These are phyloP conservation scores for Phycomyces blakesleeanus DNA, from an alignment of 192 early-diverging fungal genomes.

Conservation along the genomic window DNA sequence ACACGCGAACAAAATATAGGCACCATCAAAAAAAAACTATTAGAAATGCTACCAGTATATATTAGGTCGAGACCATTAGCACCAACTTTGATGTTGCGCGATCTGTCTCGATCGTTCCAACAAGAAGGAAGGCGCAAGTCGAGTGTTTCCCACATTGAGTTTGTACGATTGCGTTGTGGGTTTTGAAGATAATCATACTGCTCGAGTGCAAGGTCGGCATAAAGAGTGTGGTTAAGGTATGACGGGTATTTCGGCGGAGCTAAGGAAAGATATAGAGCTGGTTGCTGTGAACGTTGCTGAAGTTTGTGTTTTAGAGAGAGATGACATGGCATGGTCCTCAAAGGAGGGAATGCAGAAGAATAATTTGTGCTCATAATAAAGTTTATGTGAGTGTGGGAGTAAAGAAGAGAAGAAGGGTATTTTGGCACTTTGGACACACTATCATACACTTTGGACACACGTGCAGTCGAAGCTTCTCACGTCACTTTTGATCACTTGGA, in stretches of 20 bases:
- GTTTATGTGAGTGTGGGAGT: neutral
- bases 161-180: constrained; percentile 1
- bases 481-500: neutral
- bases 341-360: constrained; percentile 24
- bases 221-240: constrained; percentile 26
- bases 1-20: constrained; percentile 8
- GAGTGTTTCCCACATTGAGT: constrained; percentile 12
- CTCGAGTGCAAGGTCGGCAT: constrained; percentile 21
- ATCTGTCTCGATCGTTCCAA: constrained; percentile 63
- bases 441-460: too few relatives aligned
- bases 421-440: neutral
- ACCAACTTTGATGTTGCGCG: constrained; percentile 42
- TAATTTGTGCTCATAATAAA: constrained; percentile 5
- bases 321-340: constrained; percentile 11
- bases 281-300: neutral
- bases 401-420: neutral
- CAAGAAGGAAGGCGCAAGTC: constrained; percentile 47
- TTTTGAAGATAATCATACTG: constrained; percentile 18
- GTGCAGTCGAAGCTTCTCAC: too few relatives aligned
- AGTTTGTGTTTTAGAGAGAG: neutral
- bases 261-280: neutral
- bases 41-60: constrained; percentile 46
- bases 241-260: constrained; percentile 24
- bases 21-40: constrained; percentile 16
- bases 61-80: constrained; percentile 37